Conservation (phyloP, 2,329 filamentous ascomycete genomes). For the Tolypocladium album region DNA sequence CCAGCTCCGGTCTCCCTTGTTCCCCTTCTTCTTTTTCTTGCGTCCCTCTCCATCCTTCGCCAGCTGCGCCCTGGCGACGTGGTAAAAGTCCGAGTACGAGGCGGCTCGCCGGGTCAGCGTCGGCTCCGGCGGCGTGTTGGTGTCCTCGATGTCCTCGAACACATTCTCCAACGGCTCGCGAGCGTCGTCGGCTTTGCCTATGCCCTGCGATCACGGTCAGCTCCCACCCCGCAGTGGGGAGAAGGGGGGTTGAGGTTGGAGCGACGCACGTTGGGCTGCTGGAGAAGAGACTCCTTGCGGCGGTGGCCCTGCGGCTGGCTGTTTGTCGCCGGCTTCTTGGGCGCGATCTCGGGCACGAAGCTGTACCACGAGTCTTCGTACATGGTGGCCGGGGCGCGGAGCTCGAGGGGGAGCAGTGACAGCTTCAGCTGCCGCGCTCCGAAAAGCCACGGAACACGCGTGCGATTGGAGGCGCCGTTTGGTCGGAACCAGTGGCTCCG, state of each 20-base stretch:
- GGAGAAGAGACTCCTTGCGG: slow-evolving; percentile 59
- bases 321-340: slow-evolving; percentile 35
- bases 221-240: slow-evolving; percentile 6
- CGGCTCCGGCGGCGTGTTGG: slow-evolving; percentile 54
- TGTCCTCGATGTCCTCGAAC: slow-evolving; percentile 43
- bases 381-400: slow-evolving; percentile 35
- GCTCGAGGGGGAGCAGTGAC: slow-evolving; percentile 1
- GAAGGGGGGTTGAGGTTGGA: slow-evolving; percentile 3
- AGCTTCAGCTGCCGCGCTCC: slow-evolving; percentile 3
- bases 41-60: slow-evolving; percentile 34
- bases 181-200: slow-evolving; percentile 37
- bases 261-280: slow-evolving; percentile 49
- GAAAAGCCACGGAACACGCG: slow-evolving; percentile 18
- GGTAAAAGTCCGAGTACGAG: slow-evolving; percentile 68
- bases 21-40: slow-evolving; percentile 24
- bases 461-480: slow-evolving; percentile 10
- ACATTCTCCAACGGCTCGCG: slow-evolving; percentile 47
- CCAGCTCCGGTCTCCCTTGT: slow-evolving; percentile 32
- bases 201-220: slow-evolving; percentile 33
- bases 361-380: slow-evolving; percentile 82
- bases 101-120: slow-evolving; percentile 55
- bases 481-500: slow-evolving; percentile 18
- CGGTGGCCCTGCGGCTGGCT: slow-evolving; percentile 42
- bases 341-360: slow-evolving; percentile 53
- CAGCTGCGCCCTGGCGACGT: slow-evolving; percentile 46